Conservation (phyloP, 495 filamentous ascomycete species). For the Tuber borchii region DNA sequence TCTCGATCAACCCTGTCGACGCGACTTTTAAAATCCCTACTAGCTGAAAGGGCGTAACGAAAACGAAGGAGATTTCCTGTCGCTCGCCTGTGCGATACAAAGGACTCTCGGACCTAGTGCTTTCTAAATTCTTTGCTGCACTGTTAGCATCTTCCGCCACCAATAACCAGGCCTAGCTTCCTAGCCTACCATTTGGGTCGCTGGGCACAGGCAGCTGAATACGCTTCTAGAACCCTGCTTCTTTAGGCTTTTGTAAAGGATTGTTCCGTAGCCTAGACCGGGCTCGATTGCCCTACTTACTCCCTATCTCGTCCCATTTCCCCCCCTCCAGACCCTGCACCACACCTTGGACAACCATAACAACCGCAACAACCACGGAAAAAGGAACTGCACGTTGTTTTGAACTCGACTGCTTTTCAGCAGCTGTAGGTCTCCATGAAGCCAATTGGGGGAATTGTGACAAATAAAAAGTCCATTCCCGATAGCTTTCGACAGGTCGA, state of each 20-base stretch:
- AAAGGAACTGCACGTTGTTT: not conserved
- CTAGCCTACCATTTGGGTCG: not conserved
- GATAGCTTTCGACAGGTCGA: slow-evolving; percentile 40
- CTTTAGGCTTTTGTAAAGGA: slow-evolving; percentile 28
- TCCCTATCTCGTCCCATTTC: slow-evolving; percentile 34
- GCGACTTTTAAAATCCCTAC: slow-evolving; percentile 4
- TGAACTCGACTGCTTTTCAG: slow-evolving; percentile 8
- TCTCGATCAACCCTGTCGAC: not conserved
- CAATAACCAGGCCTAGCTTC: not conserved
- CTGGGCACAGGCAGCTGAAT: slow-evolving; percentile 10
- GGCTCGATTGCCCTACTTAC: slow-evolving; percentile 24
- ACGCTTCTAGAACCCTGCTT: slow-evolving; percentile 32
- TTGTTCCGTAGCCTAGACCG: slow-evolving; percentile 20
- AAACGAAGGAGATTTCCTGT: slow-evolving; percentile 20
- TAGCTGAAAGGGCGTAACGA: slow-evolving; percentile 20
- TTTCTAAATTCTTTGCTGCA: not conserved
- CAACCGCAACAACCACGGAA: not conserved
- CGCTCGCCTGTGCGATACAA: slow-evolving; percentile 14
- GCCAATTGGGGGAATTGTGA: slow-evolving; percentile 41
- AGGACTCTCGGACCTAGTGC: slow-evolving; percentile 4
- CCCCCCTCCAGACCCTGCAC: not conserved
- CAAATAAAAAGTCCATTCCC: slow-evolving; percentile 39
- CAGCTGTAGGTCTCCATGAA: slow-evolving; percentile 38
- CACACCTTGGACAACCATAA: not conserved
- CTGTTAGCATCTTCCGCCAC: not conserved